phyloP scores from a whole-genome alignment of 2,329 filamentous ascomycete genomes.

The Bipolaris victoriae region DNA sequence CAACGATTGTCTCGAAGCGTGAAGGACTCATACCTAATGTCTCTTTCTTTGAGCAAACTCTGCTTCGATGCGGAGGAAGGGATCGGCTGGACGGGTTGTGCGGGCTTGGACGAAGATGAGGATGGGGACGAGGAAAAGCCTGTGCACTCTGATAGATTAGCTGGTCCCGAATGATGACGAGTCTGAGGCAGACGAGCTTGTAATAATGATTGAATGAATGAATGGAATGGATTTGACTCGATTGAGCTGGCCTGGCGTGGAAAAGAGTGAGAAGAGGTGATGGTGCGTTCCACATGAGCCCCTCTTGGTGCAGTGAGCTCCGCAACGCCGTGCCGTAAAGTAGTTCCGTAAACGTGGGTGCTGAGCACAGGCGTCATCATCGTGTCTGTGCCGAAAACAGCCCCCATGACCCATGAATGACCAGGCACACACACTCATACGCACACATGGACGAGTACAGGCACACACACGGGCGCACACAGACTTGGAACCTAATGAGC shows the following conservation, averaged over 20 bases:
- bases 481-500: too few species aligned
- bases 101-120: conserved; percentile 7
- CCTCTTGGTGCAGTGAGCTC: conserved; percentile 29
- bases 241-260: conserved; percentile 6
- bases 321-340: conserved; percentile 30
- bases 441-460: too few species aligned
- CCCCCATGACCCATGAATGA: conserved; percentile 25
- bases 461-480: too few species aligned
- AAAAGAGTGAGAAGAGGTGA: conserved; percentile 20
- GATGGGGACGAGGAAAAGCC: neutral
- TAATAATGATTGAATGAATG: conserved; percentile 29
- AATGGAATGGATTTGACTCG: conserved; percentile 8
- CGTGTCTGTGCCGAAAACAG: conserved; percentile 24
- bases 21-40: conserved; percentile 29
- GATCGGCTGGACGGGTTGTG: conserved; percentile 12
- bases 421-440: conserved; percentile 3
- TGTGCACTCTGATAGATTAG: conserved; percentile 24
- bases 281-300: conserved; percentile 25
- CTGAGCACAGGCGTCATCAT: conserved; percentile 34
- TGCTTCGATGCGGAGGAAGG: conserved; percentile 19
- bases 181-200: conserved; percentile 25
- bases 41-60: conserved; percentile 23
- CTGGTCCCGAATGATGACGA: conserved; percentile 16
- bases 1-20: conserved; percentile 31
- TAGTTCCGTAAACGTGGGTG: conserved; percentile 34